These are phyloP conservation scores for Osmanthus fragrans DNA, from an alignment of 257 asterid species.

Conservation along the genomic window DNA sequence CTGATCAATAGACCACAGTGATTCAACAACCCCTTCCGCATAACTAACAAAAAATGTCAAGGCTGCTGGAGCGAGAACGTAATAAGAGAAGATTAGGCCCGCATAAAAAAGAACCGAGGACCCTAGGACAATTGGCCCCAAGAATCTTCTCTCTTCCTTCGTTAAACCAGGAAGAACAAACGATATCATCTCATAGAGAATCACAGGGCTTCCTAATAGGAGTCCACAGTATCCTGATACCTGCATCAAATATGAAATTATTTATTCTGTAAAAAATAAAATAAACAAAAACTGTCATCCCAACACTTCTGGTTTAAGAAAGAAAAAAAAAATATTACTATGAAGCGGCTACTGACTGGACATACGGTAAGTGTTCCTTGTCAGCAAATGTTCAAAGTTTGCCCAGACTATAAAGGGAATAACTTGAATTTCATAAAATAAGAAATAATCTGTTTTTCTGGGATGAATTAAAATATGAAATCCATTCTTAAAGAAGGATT, in stretches of 20 bases:
- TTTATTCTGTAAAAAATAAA: too few relatives aligned
- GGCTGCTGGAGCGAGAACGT: slow-evolving; percentile 97
- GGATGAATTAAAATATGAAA: slow-evolving; percentile 14
- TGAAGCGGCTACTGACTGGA: not conserved
- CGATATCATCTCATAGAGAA: slow-evolving; percentile 93
- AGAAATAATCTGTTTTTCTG: not conserved
- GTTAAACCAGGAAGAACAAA: slow-evolving; percentile 96
- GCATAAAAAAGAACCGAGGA: slow-evolving; percentile 92
- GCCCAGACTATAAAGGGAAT: not conserved
- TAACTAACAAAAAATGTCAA: slow-evolving; percentile 88
- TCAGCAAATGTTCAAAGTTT: not conserved
- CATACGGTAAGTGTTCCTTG: not conserved
- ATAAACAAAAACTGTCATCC: not conserved
- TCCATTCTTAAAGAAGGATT: not conserved
- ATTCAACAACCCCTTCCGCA: slow-evolving; percentile 97
- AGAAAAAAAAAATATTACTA: not conserved
- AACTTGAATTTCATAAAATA: not conserved
- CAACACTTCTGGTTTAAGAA: not conserved
- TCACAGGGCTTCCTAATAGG: slow-evolving; percentile 85
- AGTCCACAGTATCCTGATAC: slow-evolving; percentile 98
- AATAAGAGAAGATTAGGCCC: slow-evolving; percentile 86
- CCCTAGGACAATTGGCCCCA: slow-evolving; percentile 96
- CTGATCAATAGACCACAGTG: slow-evolving; percentile 98
- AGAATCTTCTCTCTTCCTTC: slow-evolving; percentile 73
- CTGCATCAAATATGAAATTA: slow-evolving; percentile 42